phyloP scores from a whole-genome alignment of 352 stramenopile genomes.

The Nothophytophthora sp. region DNA sequence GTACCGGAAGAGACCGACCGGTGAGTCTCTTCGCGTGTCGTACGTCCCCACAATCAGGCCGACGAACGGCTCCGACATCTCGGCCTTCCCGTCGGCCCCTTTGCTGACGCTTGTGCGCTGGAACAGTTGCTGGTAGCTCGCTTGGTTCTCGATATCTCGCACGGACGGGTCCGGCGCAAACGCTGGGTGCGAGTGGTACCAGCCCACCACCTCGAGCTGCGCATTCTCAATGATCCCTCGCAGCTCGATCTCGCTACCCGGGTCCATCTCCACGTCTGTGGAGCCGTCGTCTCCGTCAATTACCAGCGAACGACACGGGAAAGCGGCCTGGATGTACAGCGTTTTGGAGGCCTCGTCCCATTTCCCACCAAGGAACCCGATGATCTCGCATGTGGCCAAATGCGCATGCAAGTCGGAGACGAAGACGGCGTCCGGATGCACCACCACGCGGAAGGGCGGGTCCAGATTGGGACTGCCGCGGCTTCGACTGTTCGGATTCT shows the following conservation, averaged over 20 bases:
- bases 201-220: conserved; percentile 91
- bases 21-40: conserved; percentile 74
- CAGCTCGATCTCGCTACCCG: conserved; percentile 90
- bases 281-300: conserved; percentile 90
- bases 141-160: conserved; percentile 95
- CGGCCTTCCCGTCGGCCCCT: conserved; percentile 12
- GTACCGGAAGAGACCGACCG: conserved; percentile 83
- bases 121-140: conserved; percentile 93
- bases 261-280: conserved; percentile 96
- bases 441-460: conserved; percentile 86
- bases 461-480: conserved; percentile 40
- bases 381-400: conserved; percentile 93
- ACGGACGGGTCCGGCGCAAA: conserved; percentile 93
- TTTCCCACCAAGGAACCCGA: conserved; percentile 92
- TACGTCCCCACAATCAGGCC: conserved; percentile 95
- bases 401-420: conserved; percentile 94
- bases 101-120: conserved; percentile 37
- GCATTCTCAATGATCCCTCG: conserved; percentile 90
- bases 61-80: conserved; percentile 88
- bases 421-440: conserved; percentile 91
- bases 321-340: conserved; percentile 93
- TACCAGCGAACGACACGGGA: conserved; percentile 90
- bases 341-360: conserved; percentile 83
- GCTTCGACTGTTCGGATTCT: conserved; percentile 45
- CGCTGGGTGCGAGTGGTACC: conserved; percentile 95